Percentiles rank a stretch among this genome's conserved stretches.
These are phyloP conservation scores for Saccharomyces eubayanus DNA, from an alignment of 805 yeast species.

Conservation along the genomic window DNA sequence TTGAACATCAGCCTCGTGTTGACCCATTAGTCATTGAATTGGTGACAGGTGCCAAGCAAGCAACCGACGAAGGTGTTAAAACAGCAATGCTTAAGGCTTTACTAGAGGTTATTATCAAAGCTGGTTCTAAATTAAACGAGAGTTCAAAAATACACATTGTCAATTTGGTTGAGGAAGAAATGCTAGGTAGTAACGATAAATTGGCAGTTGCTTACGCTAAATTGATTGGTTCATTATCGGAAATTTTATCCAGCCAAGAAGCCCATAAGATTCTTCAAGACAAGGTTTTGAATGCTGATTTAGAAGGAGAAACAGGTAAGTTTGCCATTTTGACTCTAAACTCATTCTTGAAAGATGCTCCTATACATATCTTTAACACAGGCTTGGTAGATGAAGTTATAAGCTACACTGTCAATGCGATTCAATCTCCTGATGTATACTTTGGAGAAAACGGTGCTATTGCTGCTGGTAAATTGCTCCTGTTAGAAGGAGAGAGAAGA, in stretches of 20 bases:
- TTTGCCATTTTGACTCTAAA: constrained; percentile 68
- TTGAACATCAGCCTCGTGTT: constrained; percentile 84
- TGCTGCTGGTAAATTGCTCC: constrained; percentile 74
- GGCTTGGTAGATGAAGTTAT: constrained; percentile 45
- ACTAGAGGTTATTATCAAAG: constrained; percentile 69
- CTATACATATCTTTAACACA: constrained; percentile 48
- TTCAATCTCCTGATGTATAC: constrained; percentile 36
- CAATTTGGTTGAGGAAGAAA: constrained; percentile 66
- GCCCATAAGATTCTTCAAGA: constrained; percentile 49
- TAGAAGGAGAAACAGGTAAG: constrained; percentile 39
- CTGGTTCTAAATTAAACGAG: constrained; percentile 72
- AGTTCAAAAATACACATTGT: constrained; percentile 60
- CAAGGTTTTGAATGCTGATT: constrained; percentile 46
- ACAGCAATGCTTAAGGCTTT: constrained; percentile 81
- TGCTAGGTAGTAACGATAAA: constrained; percentile 47
- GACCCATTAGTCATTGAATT: constrained; percentile 87
- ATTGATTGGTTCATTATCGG: constrained; percentile 68
- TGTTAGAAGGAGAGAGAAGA: constrained; percentile 40
- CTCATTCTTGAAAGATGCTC: constrained; percentile 72
- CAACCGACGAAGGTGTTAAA: constrained; percentile 63
- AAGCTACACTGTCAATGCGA: constrained; percentile 40
- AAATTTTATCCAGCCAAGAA: constrained; percentile 55
- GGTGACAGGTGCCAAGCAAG: constrained; percentile 60
- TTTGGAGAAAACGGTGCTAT: constrained; percentile 67
- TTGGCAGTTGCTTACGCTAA: constrained; percentile 69